Evolutionary conservation across 306 rosid species (phyloP).

Genomic region (Fagus sylvatica): DNA sequence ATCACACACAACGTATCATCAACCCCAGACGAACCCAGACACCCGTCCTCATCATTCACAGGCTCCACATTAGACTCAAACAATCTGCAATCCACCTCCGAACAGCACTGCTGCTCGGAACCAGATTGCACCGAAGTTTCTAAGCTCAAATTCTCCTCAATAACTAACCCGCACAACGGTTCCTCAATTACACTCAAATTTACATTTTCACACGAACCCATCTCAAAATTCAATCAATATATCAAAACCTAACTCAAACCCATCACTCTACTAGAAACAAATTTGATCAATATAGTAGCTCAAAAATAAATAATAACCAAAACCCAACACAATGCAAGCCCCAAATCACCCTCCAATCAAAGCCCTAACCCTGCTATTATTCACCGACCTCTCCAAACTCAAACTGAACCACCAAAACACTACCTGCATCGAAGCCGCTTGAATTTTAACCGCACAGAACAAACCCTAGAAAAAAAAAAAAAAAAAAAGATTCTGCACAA

Average conservation of each 20-base stretch:
- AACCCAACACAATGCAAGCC: conserved; percentile 39
- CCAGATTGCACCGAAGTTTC: conserved; percentile 45
- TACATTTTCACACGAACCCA: conserved; percentile 77
- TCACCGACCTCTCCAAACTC: conserved; percentile 15
- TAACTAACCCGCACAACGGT: conserved; percentile 31
- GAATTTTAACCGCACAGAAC: conserved; percentile 29
- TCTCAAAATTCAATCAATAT: conserved; percentile 33
- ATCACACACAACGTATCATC: conserved; percentile 28
- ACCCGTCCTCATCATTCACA: conserved; percentile 22
- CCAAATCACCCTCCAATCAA: conserved; percentile 23
- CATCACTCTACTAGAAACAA: conserved; percentile 21
- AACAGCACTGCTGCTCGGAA: conserved; percentile 48
- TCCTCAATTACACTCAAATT: conserved; percentile 45
- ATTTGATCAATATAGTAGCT: conserved; percentile 20
- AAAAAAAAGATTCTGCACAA: conserved; percentile 34
- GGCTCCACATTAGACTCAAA: conserved; percentile 36
- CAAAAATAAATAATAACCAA: conserved; percentile 14
- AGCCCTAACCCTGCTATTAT: conserved; percentile 17
- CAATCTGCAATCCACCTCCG: conserved; percentile 26
- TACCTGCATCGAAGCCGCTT: conserved; percentile 28
- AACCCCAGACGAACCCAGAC: conserved; percentile 22
- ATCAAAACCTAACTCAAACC: conserved; percentile 35
- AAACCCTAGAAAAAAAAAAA: conserved; percentile 68
- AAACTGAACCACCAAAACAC: conserved; percentile 19
- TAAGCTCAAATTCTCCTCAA: conserved; percentile 42